These are phyloP conservation scores for Colletotrichum echinochloae DNA, from an alignment of 2,329 filamentous ascomycete species.

Conservation along the genomic window DNA sequence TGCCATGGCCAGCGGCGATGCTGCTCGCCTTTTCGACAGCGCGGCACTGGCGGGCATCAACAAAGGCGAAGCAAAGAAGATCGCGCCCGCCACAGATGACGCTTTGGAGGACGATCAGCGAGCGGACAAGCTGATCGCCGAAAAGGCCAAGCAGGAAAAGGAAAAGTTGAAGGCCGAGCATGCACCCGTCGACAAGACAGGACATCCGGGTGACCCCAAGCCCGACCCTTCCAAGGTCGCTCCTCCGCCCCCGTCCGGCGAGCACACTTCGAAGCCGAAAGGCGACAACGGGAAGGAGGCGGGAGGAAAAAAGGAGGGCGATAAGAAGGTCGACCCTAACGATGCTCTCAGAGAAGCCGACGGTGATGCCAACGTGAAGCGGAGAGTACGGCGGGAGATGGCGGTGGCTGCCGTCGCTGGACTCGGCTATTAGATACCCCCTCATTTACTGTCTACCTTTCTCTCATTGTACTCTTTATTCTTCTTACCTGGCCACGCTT, in stretches of 20 bases:
- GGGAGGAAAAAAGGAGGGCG: slow-evolving; percentile 12
- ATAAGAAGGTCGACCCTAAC: slow-evolving; percentile 39
- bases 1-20: slow-evolving; percentile 35
- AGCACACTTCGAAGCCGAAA: slow-evolving; percentile 2
- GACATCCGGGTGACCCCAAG: slow-evolving; percentile 33
- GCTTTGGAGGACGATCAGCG: slow-evolving; percentile 38
- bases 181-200: slow-evolving; percentile 29
- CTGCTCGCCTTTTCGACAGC: slow-evolving; percentile 35
- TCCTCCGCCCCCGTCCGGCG: background rate
- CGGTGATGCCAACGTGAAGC: slow-evolving; percentile 22
- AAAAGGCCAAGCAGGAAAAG: slow-evolving; percentile 32
- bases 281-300: slow-evolving; percentile 5
- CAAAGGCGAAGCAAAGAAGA: slow-evolving; percentile 27
- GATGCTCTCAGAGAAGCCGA: slow-evolving; percentile 36
- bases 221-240: slow-evolving; percentile 24
- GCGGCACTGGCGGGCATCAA: slow-evolving; percentile 30
- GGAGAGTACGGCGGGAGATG: slow-evolving; percentile 35
- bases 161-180: slow-evolving; percentile 33
- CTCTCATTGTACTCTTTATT: slow-evolving; percentile 10
- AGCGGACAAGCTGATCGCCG: slow-evolving; percentile 27
- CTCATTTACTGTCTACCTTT: background rate
- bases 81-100: slow-evolving; percentile 31
- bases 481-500: background rate
- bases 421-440: slow-evolving; percentile 32
- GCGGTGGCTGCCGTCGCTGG: slow-evolving; percentile 28